Evolutionary conservation across 108 stramenopile species (phyloP).

Genomic region (Nitzschia palea): DNA sequence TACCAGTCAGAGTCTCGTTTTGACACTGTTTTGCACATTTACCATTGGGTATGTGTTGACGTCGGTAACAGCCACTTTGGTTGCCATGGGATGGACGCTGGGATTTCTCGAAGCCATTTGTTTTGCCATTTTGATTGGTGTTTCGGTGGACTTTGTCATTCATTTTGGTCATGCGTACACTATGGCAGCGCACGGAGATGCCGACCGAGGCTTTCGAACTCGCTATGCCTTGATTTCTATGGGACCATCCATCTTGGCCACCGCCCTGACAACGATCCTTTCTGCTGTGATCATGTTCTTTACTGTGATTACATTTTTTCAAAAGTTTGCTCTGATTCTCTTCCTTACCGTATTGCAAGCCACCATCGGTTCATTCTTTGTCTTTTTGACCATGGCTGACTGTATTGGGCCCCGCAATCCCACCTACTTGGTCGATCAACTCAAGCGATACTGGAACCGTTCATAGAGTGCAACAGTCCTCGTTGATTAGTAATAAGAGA

Average conservation of each 20-base stretch:
- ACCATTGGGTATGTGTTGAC: slow-evolving; percentile 46
- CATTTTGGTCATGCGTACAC: slow-evolving; percentile 57
- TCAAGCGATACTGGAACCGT: background rate
- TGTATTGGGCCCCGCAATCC: slow-evolving; percentile 42
- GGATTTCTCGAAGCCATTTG: slow-evolving; percentile 49
- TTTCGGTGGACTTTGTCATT: slow-evolving; percentile 52
- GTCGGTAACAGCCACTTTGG: slow-evolving; percentile 49
- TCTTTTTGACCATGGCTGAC: slow-evolving; percentile 30
- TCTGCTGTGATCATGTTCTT: slow-evolving; percentile 47
- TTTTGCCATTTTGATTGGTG: slow-evolving; percentile 60
- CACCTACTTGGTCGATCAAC: slow-evolving; percentile 25
- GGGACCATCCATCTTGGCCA: slow-evolving; percentile 54
- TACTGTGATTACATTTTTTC: slow-evolving; percentile 35
- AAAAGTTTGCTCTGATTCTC: slow-evolving; percentile 49
- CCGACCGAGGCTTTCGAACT: slow-evolving; percentile 29
- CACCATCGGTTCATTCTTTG: slow-evolving; percentile 36
- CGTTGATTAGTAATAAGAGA: too few species aligned
- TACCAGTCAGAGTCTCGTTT: slow-evolving; percentile 36
- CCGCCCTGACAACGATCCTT: slow-evolving; percentile 43
- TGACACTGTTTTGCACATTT: slow-evolving; percentile 41
- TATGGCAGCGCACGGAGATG: slow-evolving; percentile 13
- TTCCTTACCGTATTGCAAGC: slow-evolving; percentile 44
- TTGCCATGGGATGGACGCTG: slow-evolving; percentile 47
- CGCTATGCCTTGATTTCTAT: slow-evolving; percentile 43
- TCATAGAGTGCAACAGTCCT: too few species aligned